These are phyloP conservation scores for Cinnamomum micranthum DNA, from an alignment of 164 flowering plant genomes.

Conservation along the genomic window DNA sequence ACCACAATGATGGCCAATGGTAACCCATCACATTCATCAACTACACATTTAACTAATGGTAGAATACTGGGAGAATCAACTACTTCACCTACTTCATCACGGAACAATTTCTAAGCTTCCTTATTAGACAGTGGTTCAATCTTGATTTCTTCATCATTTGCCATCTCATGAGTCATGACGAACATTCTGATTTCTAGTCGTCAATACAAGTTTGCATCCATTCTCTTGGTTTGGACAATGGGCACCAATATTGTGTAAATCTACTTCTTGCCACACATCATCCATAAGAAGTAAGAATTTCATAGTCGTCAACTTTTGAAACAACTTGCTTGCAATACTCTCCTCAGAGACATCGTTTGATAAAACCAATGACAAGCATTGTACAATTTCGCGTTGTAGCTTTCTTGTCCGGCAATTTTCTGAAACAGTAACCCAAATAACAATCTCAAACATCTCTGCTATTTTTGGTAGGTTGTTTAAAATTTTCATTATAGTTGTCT, in stretches of 20 bases:
- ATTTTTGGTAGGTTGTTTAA: conserved; percentile 13
- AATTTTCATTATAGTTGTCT: conserved; percentile 21
- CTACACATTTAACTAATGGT: conserved; percentile 2
- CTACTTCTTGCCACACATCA: conserved; percentile 12
- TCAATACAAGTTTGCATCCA: conserved; percentile 20
- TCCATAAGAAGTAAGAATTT: conserved; percentile 30
- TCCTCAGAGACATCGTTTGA: background rate
- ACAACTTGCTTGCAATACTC: conserved; percentile 4
- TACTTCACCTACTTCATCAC: conserved; percentile 8
- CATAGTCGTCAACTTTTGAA: conserved; percentile 5
- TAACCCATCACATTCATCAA: conserved; percentile 16
- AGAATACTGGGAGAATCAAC: background rate
- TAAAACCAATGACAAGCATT: conserved; percentile 6
- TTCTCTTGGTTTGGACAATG: background rate
- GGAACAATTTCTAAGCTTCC: conserved; percentile 26
- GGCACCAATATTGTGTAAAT: conserved; percentile 18
- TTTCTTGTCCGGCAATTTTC: background rate
- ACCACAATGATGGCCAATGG: conserved; percentile 12
- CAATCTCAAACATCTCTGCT: conserved; percentile 19
- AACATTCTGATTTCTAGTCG: conserved; percentile 10
- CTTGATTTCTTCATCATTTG: conserved; percentile 2
- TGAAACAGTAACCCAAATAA: conserved; percentile 18
- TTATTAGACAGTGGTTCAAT: conserved; percentile 10
- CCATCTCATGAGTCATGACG: conserved; percentile 7
- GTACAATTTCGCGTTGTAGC: conserved; percentile 3